Evolutionary conservation across 495 filamentous ascomycete species (phyloP), one percentile per base, ranked within the genome.

Genomic region (Hypoxylon fragiforme): DNA sequence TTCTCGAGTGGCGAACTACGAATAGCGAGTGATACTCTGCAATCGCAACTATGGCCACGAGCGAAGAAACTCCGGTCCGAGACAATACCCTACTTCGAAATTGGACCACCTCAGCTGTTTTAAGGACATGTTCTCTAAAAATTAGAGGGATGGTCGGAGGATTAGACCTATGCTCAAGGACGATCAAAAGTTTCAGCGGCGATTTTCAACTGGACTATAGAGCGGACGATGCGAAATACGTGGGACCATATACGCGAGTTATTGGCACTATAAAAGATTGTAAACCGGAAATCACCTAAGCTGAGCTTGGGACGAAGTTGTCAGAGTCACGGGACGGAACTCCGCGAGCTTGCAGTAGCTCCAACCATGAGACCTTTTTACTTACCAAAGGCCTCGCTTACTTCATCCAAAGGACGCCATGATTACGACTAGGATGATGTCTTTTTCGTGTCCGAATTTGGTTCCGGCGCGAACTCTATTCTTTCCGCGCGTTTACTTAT

Each of bases 401-500:
- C n/a, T n/a, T n/a, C n/a, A n/a, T n/a, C n/a, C n/a, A n/a, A n/a
- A 9, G 24, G 24, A 28, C 24, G 14, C 26, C 19, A 7, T 16
- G 8, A 15, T 8, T 1, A 16, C 9, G 18, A 1, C 14, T 15
- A 19, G 11, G 44, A 32, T 13, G 26, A n/a, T n/a, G n/a, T n/a
- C n/a, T 44, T n/a, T 44, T 20, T 21, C 15, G 13, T 15, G 21
- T 30, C 39, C 35, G n/a, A 32, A 14, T 26, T 12, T 7, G n/a
- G n/a, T 24, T 3, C 14, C 13, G 7, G 4, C 2, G 8, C 3
- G 13, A 12, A 12, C 14, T 37, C 50, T 22, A 21, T 48, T 31
- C 18, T 42, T 39, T 51, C 1, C 31, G 42, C 50, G 34, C 26
- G 24, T 19, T 13, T 36, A 39, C 22, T 13, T 51, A 13, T 44